phyloP scores from a whole-genome alignment of 2,329 filamentous ascomycete genomes.

The Botrytis byssoidea region DNA sequence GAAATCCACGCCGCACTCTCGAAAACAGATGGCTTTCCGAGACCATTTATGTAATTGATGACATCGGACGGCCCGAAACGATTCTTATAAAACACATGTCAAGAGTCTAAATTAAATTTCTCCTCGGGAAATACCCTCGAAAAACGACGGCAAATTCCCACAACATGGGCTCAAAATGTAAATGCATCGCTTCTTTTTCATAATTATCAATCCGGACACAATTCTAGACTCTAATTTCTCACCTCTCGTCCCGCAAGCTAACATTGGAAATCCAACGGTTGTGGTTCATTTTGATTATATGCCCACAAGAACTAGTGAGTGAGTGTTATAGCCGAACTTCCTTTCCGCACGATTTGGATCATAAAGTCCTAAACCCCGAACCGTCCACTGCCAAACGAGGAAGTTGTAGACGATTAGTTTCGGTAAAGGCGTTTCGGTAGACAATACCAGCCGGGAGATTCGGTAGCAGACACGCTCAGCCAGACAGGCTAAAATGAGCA shows the following conservation, averaged over 20 bases:
- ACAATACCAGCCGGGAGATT: not conserved
- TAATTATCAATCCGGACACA: not conserved
- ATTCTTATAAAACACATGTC: not conserved
- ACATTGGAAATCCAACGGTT: not conserved
- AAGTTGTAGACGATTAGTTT: constrained; percentile 1
- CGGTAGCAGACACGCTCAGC: not conserved
- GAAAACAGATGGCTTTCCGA: not conserved
- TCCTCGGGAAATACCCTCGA: not conserved
- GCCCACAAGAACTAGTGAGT: not conserved
- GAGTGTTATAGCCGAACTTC: not conserved
- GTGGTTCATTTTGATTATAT: not conserved
- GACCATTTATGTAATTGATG: constrained; percentile 10
- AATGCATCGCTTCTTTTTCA: not conserved
- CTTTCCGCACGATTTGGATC: not conserved
- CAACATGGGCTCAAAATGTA: not conserved
- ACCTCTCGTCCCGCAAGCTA: not conserved
- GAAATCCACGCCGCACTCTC: not conserved
- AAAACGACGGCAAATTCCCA: not conserved
- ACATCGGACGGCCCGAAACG: not conserved
- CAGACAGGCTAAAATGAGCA: not conserved
- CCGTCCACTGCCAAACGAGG: not conserved
- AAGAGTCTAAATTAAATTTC: not conserved
- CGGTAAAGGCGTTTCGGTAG: constrained; percentile 8
- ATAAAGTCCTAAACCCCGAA: not conserved
- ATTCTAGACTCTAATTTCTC: not conserved